Base-by-base conservation (phyloP, 2,329 filamentous ascomycete genomes). In the Parafenestella ontariensis region DNA sequence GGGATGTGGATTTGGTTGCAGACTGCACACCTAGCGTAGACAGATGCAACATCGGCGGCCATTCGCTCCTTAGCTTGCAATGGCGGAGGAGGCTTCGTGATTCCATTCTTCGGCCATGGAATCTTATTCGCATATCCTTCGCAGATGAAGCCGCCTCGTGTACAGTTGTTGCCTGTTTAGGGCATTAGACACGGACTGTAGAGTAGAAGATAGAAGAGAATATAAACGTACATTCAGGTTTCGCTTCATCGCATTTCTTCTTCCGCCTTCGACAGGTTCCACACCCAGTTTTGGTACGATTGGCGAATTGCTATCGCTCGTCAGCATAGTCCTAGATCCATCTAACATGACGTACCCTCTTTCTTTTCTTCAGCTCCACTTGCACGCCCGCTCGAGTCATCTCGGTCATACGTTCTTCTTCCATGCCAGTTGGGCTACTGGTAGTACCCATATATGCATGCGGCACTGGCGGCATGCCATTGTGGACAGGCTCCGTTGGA, bases 201-300 rank as follows among this genome's bases (percentile, higher is more conserved):
- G 10, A 13, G 78, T 90, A 90, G 94, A 59, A 17, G 21, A 7
- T 21, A n/a, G 24, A 9, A 10, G 11, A 26, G 36, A 44, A 42
- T 49, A 29, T 20, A 82, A 31, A 58, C 90, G 82, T 82, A 96
- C 95, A 98, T 76, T 92, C 87, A 23, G 95, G 95, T 75, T 96
- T 96, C 49, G 85, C 85, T 79, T 98, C 95, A 72, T 98, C 94
- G 72, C 95, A 98, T 78, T 98, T 98, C 86, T 98, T 98, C 84
- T 98, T 98, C 54, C 94, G 85, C 72, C 87, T 86, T 56, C 94
- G 85, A 74, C 94, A 98, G 5, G 94, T 98, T 77, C 96, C 87
- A 75, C 94, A 98, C 28, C 93, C 92, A 9, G 93, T 97, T 79
- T 98, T 98, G 18, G 94, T 97, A 54, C 94, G 85, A 76, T 97